Conservation (phyloP, 352 stramenopile genomes). For the Thraustotheca clavata region DNA sequence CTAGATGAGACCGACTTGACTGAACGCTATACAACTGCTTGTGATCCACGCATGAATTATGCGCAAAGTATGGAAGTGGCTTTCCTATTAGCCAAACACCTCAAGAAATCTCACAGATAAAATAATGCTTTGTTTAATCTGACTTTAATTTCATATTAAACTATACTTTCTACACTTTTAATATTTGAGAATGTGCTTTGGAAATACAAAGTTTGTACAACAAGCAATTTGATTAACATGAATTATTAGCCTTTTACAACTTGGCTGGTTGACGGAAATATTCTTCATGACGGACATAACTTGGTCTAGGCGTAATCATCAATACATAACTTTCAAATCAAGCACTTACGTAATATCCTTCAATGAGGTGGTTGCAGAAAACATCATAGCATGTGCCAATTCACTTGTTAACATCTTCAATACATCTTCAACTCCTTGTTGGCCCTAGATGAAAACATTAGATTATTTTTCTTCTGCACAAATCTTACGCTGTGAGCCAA, state of each 20-base stretch:
- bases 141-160: too few species aligned
- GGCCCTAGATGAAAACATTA: constrained; percentile 36
- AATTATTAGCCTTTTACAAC: constrained; percentile 10
- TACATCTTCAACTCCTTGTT: constrained; percentile 81
- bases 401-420: constrained; percentile 89
- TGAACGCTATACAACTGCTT: constrained; percentile 94
- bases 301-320: neutral
- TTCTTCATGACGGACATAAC: constrained; percentile 19
- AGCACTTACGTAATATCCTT: constrained; percentile 50
- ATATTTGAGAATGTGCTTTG: too few species aligned
- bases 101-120: constrained; percentile 27
- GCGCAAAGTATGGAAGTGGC: constrained; percentile 97
- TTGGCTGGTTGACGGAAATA: constrained; percentile 14
- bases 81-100: constrained; percentile 93
- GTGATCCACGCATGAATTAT: constrained; percentile 97
- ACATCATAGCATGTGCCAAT: constrained; percentile 89
- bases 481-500: constrained; percentile 79
- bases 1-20: constrained; percentile 91
- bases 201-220: neutral
- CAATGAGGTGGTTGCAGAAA: constrained; percentile 54
- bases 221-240: neutral
- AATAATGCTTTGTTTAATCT: neutral
- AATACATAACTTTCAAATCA: neutral
- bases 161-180: too few species aligned
- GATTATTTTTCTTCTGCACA: neutral